Percentiles rank a stretch among this genome's conserved stretches.
Conservation (phyloP, 1,139 yeast genomes). For the Arxiozyma slooffiae region DNA sequence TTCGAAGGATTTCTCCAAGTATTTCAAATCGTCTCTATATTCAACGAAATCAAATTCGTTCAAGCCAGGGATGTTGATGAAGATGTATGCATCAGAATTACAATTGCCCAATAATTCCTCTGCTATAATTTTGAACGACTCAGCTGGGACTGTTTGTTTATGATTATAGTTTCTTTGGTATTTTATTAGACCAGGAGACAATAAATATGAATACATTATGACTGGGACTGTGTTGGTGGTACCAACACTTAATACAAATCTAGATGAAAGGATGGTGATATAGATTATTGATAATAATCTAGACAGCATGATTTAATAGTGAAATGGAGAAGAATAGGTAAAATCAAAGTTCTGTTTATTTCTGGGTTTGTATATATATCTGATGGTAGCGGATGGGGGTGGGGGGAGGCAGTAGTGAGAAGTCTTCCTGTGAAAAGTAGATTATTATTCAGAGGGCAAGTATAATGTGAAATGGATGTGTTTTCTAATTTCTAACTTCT, state of each 20-base stretch:
- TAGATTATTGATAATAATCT: not conserved
- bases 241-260: not conserved
- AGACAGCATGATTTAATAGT: not conserved
- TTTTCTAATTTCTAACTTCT: too few relatives aligned
- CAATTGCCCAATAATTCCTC: constrained; percentile 49
- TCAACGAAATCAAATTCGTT: constrained; percentile 46
- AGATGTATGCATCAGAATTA: constrained; percentile 57
- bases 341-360: too few relatives aligned
- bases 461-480: too few relatives aligned
- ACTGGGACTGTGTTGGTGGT: constrained; percentile 18
- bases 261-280: not conserved
- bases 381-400: not conserved
- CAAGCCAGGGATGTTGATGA: constrained; percentile 66
- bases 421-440: not conserved
- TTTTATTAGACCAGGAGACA: constrained; percentile 19
- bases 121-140: constrained; percentile 40
- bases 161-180: constrained; percentile 15
- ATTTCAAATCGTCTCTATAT: constrained; percentile 39
- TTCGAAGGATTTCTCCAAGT: constrained; percentile 45
- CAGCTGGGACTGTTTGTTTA: constrained; percentile 17
- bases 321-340: not conserved
- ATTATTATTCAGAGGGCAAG: not conserved
- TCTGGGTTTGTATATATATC: not conserved
- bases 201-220: constrained; percentile 22
- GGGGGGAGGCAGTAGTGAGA: not conserved